A percentile compares a stretch with the other conserved stretches of the same genome.
phyloP scores from a whole-genome alignment of 1,284 basidiomycete genomes.

The Cryptococcus jaspeensis region DNA sequence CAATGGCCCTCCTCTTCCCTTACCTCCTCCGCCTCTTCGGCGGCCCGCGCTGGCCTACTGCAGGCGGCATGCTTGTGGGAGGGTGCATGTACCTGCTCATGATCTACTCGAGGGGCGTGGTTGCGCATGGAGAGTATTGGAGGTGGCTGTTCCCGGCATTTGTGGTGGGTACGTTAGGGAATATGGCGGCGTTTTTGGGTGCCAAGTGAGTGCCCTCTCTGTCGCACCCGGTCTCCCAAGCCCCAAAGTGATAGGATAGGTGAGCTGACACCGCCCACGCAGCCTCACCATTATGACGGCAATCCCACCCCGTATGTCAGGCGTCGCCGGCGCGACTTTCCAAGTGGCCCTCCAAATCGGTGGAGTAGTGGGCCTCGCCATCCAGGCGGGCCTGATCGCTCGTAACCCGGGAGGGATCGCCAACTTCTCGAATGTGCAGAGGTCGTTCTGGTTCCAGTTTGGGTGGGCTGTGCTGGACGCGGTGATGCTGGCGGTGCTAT shows the following conservation, averaged over 20 bases:
- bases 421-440: too few species aligned
- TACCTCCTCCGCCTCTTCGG: conserved; percentile 14
- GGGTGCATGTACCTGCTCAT: too few species aligned
- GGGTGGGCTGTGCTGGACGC: conserved; percentile 40
- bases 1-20: too few species aligned
- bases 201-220: too few species aligned
- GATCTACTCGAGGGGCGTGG: conserved; percentile 1
- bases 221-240: too few species aligned
- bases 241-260: too few species aligned
- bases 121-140: conserved; percentile 21
- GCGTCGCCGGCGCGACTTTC: conserved; percentile 46
- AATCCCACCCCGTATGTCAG: conserved; percentile 36
- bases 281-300: conserved; percentile 42
- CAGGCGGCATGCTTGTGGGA: too few species aligned
- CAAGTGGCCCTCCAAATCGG: conserved; percentile 45
- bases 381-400: conserved; percentile 46
- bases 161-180: conserved; percentile 18
- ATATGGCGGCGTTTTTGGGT: conserved; percentile 20
- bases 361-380: conserved; percentile 38
- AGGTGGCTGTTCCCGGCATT: conserved; percentile 23
- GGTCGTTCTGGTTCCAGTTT: too few species aligned
- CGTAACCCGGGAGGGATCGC: conserved; percentile 33
- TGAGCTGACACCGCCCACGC: too few species aligned
- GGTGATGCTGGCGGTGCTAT: conserved; percentile 33
- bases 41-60: conserved; percentile 6